Conservation (phyloP, 2,329 filamentous ascomycete species). For the Diaporthe sp. region DNA sequence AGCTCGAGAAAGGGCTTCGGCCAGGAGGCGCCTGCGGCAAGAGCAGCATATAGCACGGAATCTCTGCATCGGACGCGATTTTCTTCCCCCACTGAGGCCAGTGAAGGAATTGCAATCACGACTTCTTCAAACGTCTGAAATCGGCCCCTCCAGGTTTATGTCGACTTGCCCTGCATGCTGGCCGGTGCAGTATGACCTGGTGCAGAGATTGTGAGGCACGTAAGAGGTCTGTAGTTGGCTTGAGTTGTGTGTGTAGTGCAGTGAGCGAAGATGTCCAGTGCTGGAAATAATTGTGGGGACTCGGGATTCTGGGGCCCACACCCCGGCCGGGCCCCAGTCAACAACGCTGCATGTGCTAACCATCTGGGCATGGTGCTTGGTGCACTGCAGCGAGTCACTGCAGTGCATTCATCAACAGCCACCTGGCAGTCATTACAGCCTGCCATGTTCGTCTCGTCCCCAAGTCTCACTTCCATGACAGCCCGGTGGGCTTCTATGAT, state of each 20-base stretch:
- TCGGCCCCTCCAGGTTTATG: neutral
- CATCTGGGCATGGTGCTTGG: neutral
- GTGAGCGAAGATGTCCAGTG: neutral
- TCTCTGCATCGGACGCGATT: slow-evolving; percentile 22
- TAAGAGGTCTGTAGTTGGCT: neutral
- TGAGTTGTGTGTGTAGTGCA: neutral
- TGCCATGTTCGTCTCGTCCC: neutral
- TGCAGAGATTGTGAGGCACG: neutral
- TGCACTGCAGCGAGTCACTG: neutral
- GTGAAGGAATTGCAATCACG: neutral
- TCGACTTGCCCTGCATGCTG: neutral
- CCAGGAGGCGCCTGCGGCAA: slow-evolving; percentile 36
- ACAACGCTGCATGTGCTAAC: neutral
- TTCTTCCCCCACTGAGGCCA: neutral
- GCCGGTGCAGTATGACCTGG: slow-evolving; percentile 1
- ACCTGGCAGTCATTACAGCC: neutral
- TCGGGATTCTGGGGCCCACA: slow-evolving; percentile 10
- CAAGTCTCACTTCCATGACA: slow-evolving; percentile 9
- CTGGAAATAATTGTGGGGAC: slow-evolving; percentile 23
- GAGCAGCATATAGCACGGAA: slow-evolving; percentile 27
- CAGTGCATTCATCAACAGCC: neutral
- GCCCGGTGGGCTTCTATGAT: neutral
- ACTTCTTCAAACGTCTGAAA: neutral
- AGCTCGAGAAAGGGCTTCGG: slow-evolving; percentile 41
- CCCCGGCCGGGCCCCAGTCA: neutral